Evolutionary conservation across 306 rosid genomes (phyloP).

Genomic region (Urtica urens): DNA sequence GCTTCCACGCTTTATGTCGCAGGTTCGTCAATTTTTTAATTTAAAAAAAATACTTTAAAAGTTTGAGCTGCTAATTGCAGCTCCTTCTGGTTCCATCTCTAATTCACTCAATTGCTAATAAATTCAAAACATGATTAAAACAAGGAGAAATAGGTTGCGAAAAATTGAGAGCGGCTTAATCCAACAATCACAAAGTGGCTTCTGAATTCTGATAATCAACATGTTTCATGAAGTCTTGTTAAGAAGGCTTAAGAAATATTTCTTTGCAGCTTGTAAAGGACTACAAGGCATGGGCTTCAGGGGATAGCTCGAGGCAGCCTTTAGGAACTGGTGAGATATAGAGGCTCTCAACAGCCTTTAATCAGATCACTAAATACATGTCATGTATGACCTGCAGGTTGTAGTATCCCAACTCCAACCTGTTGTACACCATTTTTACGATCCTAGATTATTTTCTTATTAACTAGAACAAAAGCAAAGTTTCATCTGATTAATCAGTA

Average conservation of each 20-base stretch:
- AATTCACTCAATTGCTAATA: no score
- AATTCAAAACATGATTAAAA: no score
- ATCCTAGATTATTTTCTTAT: not conserved
- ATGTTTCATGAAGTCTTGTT: not conserved
- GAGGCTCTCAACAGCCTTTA: conserved; percentile 17
- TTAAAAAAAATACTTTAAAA: not conserved
- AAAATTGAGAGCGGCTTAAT: no score
- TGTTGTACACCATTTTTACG: not conserved
- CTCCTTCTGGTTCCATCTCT: not conserved
- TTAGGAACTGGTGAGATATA: conserved; percentile 64
- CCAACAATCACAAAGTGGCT: not conserved
- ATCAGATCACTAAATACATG: not conserved
- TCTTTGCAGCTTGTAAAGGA: conserved; percentile 77
- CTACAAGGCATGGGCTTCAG: conserved; percentile 88
- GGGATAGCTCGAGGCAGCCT: conserved; percentile 66
- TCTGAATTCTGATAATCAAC: no score
- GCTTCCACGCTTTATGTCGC: conserved; percentile 87
- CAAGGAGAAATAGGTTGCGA: no score
- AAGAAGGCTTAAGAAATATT: not conserved
- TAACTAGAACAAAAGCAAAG: not conserved
- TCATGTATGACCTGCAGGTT: not conserved
- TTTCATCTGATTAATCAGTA: not conserved
- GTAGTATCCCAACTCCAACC: not conserved
- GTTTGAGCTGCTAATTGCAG: not conserved
- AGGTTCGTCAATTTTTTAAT: conserved; percentile 39